Base-by-base conservation (phyloP, 495 filamentous ascomycete species). In the Hamigera avellanea region DNA sequence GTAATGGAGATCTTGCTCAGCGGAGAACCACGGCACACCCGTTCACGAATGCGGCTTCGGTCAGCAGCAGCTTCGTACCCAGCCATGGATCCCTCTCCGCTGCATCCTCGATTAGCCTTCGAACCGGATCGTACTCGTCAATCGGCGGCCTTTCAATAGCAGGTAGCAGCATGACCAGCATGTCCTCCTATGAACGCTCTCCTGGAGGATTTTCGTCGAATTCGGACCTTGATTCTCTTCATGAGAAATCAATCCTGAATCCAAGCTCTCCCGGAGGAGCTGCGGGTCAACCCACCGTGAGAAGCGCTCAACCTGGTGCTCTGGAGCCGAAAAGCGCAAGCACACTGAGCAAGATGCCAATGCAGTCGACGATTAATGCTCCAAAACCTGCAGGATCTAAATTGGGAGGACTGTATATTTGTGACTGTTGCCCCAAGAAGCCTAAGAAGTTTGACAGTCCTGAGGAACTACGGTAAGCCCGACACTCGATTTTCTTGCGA, bases 341-440 rank as follows among this genome's bases (percentile, higher is more conserved):
- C 29, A 33, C 49, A 9, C 42, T 52, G 2, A 61, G 68, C 16
- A 73, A 71, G 33, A 48, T 67, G 41, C 62, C 70, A 4, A 50
- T 64, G 19, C 58, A 53, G 16, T 43, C 51, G 2, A 46, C 39
- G n/a, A 17, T 59, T 6, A 54, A 33, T 37, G 33, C 51, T 8
- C 41, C 64, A 6, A 65, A 59, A 31, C 39, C 52, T 4, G 26
- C 41, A 9, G 45, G 37, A 2, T 38, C 57, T 1, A 67, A 67
- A 39, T 46, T 67, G 8, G 53, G 58, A 19, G 64, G 65, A 19
- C 33, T 79, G 2, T 86, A 72, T 49, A 91, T 94, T 49, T 98
- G 91, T 57, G 86, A 95, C 48, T 98, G 91, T 56, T 98, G 91
- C 64, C 91, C 88, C 1, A 96, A 98, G 60, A 98, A 96, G 57